phyloP scores from a whole-genome alignment of 345 rosid species.

The Linum tenue region DNA sequence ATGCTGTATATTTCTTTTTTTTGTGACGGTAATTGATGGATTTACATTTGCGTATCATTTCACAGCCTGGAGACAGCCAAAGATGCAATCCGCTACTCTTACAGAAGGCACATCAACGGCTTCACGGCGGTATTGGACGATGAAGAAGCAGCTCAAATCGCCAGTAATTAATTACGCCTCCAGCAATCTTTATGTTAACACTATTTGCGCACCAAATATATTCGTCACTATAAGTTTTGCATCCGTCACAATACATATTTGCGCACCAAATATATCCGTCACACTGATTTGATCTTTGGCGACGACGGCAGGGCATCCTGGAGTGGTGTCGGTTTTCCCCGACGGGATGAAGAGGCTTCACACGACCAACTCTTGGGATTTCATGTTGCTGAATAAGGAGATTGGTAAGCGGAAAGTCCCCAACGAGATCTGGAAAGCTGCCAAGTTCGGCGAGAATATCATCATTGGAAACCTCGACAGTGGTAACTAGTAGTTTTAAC shows the following conservation, averaged over 20 bases:
- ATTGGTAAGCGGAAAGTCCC: conserved; percentile 21
- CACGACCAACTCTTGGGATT: conserved; percentile 90
- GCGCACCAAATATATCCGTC: too few species aligned
- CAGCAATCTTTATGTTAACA: too few species aligned
- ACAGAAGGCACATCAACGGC: conserved; percentile 26
- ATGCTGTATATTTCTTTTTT: neutral
- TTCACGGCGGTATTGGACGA: conserved; percentile 50
- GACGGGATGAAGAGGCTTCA: conserved; percentile 63
- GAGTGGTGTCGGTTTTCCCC: conserved; percentile 62
- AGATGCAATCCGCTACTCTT: conserved; percentile 59
- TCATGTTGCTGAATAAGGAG: conserved; percentile 48
- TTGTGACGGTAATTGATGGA: too few species aligned
- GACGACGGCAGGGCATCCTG: conserved; percentile 50
- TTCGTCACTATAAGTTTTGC: too few species aligned
- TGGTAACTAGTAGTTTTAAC: conserved; percentile 51
- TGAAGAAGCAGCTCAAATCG: conserved; percentile 39
- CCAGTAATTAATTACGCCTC: conserved; percentile 26
- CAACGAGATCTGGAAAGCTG: conserved; percentile 57
- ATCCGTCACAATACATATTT: too few species aligned
- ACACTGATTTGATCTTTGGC: neutral
- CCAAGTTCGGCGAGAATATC: conserved; percentile 62
- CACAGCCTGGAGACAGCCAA: neutral
- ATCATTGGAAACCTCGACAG: conserved; percentile 87
- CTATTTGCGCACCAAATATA: too few species aligned
- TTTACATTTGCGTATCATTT: too few species aligned